Evolutionary conservation across 2,329 filamentous ascomycete genomes (phyloP), one percentile per base, ranked within the genome.

Genomic region (Clonostachys rhizophaga): DNA sequence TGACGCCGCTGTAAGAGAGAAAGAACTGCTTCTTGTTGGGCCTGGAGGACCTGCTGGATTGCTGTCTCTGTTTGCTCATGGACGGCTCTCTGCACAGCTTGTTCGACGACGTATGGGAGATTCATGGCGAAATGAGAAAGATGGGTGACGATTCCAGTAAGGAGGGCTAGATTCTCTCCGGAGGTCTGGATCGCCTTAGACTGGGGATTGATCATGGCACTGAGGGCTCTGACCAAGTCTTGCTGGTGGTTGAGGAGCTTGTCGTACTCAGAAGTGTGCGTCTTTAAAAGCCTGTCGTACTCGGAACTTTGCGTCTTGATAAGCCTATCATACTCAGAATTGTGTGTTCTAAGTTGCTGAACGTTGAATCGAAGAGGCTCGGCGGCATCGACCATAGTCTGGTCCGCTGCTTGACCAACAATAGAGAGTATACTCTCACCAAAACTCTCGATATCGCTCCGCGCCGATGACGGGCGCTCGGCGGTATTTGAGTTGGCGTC

Each of bases 341-440:
- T 30, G 24, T 30, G 24, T 6, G 24, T 24, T 24, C 3, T 24
- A 2, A 30, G 24, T 30, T 30, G 24, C 24, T 30, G 24, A 4
- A 30, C 24, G 24, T 30, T 30, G 24, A 30, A 42, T 4, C 61
- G 55, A 10, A 67, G 47, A 4, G 63, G 64, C 0, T 52, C 52
- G 7, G 62, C 54, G 1, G 64, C 65, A 34, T 62, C 60, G 0
- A 59, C 53, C 30, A 67, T 57, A 10, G 59, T 56, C n/a, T 62
- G 54, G 30, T 67, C 64, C 1, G 63, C 62, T 3, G 49, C 53
- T 2, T 62, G 51, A 37, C 65, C 64, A 13, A 65, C 50, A 20
- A 64, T 55, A 3, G 57, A 54, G 34, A 52, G 56, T 12, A 67
- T 58, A 5, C 54, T 51, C 34, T 66, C 58, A 2, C 47, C 47